Percentiles rank a stretch among this genome's conserved stretches.
Evolutionary conservation across 495 filamentous ascomycete genomes (phyloP).

Genomic region (Sporormia fimetaria): DNA sequence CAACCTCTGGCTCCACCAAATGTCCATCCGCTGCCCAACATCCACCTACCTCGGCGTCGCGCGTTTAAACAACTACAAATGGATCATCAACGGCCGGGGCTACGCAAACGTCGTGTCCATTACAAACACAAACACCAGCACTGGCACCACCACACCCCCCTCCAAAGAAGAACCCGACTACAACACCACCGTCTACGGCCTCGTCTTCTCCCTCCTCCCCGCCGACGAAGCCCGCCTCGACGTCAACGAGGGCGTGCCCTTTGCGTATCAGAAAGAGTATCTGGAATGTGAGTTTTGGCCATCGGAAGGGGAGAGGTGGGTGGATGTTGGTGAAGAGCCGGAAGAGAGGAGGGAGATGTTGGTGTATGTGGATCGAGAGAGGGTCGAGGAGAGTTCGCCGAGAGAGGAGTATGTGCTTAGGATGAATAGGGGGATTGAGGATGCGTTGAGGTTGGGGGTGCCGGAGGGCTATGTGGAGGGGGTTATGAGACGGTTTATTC

Average conservation of each 20-base stretch:
- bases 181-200: conserved; percentile 36
- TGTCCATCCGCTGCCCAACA: conserved; percentile 48
- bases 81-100: conserved; percentile 55
- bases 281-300: conserved; percentile 36
- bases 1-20: conserved; percentile 58
- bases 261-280: conserved; percentile 41
- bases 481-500: conserved; percentile 49
- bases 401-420: conserved; percentile 53
- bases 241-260: conserved; percentile 47
- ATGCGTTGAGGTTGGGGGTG: conserved; percentile 48
- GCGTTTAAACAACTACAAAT: conserved; percentile 44
- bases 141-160: background rate
- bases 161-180: conserved; percentile 10
- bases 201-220: conserved; percentile 40
- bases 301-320: background rate
- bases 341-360: conserved; percentile 31
- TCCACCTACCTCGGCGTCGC: conserved; percentile 40
- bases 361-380: conserved; percentile 48
- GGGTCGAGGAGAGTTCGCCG: conserved; percentile 35
- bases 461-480: conserved; percentile 44
- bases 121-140: background rate
- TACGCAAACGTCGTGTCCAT: conserved; percentile 54
- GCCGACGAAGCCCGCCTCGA: conserved; percentile 42
- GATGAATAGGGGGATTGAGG: conserved; percentile 56
- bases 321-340: conserved; percentile 1